These are phyloP conservation scores for Parascedosporium putredinis DNA, from an alignment of 2,329 filamentous ascomycete genomes.

Conservation along the genomic window DNA sequence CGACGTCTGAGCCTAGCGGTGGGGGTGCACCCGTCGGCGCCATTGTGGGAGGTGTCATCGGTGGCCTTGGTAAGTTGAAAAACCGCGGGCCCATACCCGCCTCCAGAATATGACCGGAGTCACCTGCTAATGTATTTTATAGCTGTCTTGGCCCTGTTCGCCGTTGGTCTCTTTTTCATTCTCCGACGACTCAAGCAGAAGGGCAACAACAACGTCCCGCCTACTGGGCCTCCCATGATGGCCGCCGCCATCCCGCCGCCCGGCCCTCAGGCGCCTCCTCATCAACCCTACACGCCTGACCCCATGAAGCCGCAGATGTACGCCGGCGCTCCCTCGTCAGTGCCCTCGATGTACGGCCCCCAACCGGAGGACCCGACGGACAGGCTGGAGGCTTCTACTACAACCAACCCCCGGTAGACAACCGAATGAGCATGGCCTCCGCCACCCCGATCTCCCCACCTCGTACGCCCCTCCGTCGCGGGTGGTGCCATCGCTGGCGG, in stretches of 20 bases:
- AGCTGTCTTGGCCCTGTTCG: conserved; percentile 4
- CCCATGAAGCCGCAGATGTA: conserved; percentile 4
- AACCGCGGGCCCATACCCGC: background rate
- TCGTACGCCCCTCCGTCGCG: background rate
- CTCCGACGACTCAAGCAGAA: conserved; percentile 4
- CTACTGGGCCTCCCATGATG: background rate
- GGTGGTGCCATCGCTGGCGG: background rate
- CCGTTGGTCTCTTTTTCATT: conserved; percentile 3
- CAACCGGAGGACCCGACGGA: background rate
- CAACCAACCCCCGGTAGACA: background rate
- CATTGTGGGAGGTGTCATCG: conserved; percentile 6
- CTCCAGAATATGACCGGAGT: too few species aligned
- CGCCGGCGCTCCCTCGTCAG: background rate
- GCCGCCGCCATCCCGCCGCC: conserved; percentile 1
- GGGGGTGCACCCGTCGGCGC: conserved; percentile 3
- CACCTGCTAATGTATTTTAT: too few species aligned
- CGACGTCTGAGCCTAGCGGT: background rate
- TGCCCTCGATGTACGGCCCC: conserved; percentile 7
- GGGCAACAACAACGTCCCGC: background rate
- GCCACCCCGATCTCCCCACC: background rate
- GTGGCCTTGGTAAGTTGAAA: conserved; percentile 4
- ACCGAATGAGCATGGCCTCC: background rate
- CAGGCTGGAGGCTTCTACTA: conserved; percentile 1
- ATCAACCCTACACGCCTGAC: conserved; percentile 1
- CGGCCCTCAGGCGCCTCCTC: background rate